These are phyloP conservation scores for Friedmanniomyces endolithicus DNA, from an alignment of 495 filamentous ascomycete genomes.

Conservation along the genomic window DNA sequence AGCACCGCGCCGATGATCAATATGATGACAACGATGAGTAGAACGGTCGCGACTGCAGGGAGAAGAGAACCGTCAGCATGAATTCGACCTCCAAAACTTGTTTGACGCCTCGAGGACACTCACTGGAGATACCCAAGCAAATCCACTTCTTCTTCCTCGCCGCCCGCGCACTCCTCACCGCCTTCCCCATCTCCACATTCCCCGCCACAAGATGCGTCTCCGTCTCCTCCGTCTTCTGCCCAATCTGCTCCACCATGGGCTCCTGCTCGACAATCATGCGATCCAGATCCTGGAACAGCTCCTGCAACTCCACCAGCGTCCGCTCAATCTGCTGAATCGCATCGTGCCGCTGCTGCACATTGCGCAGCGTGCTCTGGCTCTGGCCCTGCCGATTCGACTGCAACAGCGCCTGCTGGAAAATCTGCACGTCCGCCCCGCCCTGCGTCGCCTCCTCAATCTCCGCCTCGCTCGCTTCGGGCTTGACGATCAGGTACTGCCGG, in stretches of 20 bases:
- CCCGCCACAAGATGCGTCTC: conserved; percentile 65
- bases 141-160: conserved; percentile 97
- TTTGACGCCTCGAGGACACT: background rate
- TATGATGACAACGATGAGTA: conserved; percentile 17
- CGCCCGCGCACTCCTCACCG: conserved; percentile 64
- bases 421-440: conserved; percentile 53
- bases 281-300: conserved; percentile 77
- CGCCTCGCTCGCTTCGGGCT: conserved; percentile 67
- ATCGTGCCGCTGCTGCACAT: conserved; percentile 70
- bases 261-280: conserved; percentile 75
- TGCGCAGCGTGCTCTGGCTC: conserved; percentile 60
- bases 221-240: conserved; percentile 68
- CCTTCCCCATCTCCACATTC: conserved; percentile 64
- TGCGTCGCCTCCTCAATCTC: conserved; percentile 69
- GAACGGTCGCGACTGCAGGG: conserved; percentile 14
- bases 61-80: background rate
- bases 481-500: conserved; percentile 80
- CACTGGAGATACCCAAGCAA: conserved; percentile 55
- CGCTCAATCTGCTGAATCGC: conserved; percentile 85
- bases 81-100: background rate
- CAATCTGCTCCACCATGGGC: conserved; percentile 58
- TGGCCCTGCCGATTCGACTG: conserved; percentile 63
- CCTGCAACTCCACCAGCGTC: conserved; percentile 70
- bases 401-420: conserved; percentile 69
- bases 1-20: conserved; percentile 11